phyloP scores from a whole-genome alignment of 148 eudicot genomes.

The Camellia japonica region DNA sequence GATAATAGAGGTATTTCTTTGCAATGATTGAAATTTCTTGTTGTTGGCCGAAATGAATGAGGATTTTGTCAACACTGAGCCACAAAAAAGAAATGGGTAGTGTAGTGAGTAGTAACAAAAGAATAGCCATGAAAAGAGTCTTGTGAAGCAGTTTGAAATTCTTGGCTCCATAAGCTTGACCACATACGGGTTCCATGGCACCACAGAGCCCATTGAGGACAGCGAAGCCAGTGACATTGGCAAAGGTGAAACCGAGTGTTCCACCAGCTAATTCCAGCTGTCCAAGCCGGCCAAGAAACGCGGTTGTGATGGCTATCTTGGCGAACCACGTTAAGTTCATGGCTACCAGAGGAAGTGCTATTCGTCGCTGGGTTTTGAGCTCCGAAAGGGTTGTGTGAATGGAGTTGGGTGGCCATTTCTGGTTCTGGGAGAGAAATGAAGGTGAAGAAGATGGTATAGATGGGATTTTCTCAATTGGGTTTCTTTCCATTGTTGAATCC shows the following conservation, averaged over 20 bases:
- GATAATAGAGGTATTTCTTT: constrained; percentile 44
- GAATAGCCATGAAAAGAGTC: constrained; percentile 65
- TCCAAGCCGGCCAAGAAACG: constrained; percentile 74
- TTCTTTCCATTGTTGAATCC: not conserved
- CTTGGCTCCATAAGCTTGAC: constrained; percentile 82
- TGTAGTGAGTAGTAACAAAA: constrained; percentile 43
- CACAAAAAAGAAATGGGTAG: constrained; percentile 65
- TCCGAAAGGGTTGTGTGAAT: constrained; percentile 27
- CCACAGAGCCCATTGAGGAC: constrained; percentile 66
- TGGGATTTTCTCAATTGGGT: not conserved
- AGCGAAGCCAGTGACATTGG: constrained; percentile 81
- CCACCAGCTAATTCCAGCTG: constrained; percentile 79
- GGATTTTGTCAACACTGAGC: constrained; percentile 66
- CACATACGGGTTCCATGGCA: constrained; percentile 95
- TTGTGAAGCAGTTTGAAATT: constrained; percentile 77
- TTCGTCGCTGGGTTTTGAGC: constrained; percentile 51
- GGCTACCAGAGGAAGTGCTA: constrained; percentile 52
- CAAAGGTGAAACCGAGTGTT: constrained; percentile 70
- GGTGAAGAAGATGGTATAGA: constrained; percentile 13
- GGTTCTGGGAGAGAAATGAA: not conserved
- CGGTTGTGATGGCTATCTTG: constrained; percentile 64
- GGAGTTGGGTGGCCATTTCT: constrained; percentile 23
- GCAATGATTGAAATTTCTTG: constrained; percentile 50
- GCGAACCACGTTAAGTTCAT: constrained; percentile 79
- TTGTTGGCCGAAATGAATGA: constrained; percentile 64